Conservation (phyloP, 2,329 filamentous ascomycete genomes). For the Colletotrichum sp. region DNA sequence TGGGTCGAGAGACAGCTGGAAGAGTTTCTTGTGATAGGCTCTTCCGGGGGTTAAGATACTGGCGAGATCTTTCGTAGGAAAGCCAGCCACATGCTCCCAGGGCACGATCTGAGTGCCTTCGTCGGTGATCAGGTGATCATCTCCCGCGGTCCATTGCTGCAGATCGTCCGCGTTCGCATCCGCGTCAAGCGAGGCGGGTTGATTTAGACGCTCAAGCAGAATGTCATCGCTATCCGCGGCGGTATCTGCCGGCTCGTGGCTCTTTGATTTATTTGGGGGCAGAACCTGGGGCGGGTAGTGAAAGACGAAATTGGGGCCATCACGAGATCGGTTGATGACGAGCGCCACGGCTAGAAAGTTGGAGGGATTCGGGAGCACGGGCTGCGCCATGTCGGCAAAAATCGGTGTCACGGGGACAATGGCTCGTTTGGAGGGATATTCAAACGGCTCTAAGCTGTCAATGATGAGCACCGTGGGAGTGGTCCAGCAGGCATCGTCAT, state of each 20-base stretch:
- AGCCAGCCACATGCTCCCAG: constrained; percentile 77
- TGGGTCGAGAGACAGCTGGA: constrained; percentile 82
- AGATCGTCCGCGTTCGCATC: constrained; percentile 40
- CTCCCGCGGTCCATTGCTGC: constrained; percentile 49
- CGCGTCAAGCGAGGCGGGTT: constrained; percentile 35
- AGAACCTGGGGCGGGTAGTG: constrained; percentile 77
- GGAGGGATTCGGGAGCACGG: constrained; percentile 54
- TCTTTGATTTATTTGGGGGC: constrained; percentile 40
- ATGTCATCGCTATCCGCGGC: constrained; percentile 55
- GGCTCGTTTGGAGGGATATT: background rate
- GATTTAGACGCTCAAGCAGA: constrained; percentile 51
- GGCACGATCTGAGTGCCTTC: constrained; percentile 64
- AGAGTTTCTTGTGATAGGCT: constrained; percentile 80
- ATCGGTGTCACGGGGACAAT: background rate
- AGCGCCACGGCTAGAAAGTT: constrained; percentile 75
- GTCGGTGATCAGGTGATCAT: constrained; percentile 61
- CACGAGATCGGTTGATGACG: constrained; percentile 75
- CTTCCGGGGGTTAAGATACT: constrained; percentile 78
- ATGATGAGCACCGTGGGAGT: background rate
- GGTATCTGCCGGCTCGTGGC: constrained; percentile 36
- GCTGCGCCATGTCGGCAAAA: constrained; percentile 46
- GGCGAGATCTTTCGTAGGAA: constrained; percentile 78
- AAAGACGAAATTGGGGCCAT: constrained; percentile 83
- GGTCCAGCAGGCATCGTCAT: background rate
- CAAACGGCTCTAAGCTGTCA: background rate